Base-by-base conservation (phyloP, 805 yeast genomes). In the Saccharomycopsis sp. region DNA sequence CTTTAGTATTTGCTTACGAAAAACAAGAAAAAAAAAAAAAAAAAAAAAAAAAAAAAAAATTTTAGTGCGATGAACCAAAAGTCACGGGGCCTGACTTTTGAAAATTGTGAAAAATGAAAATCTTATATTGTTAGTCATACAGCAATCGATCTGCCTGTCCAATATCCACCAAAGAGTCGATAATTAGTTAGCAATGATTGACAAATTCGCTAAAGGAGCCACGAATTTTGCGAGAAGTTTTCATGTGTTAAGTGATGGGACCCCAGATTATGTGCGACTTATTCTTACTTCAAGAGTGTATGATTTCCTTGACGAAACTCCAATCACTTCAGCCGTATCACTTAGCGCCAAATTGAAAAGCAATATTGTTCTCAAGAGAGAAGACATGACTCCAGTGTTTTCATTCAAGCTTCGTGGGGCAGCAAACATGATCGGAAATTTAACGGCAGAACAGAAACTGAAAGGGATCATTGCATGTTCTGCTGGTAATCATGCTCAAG, bases 401-500 rank as follows among this genome's bases (percentile, higher is more conserved):
- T 83, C 95, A 37, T 93, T 93, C 75, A 93, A 93, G 65, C 71
- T 93, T 49, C 81, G 99, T 61, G 99, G 99, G 48, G 99, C 98
- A 14, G 87, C 89, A 65, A 93, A 93, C 62, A 88, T 87, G 95
- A 84, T 93, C 56, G 94, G 97, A 28, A 85, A 90, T 56, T 65
- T 93, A 40, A 58, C 70, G 13, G 59, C 66, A 17, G 76, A 73
- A 38, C 68, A 80, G 54, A 73, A 81, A 52, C 56, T 86, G 61
- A 70, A 74, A 40, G 99, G 99, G 55, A 97, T 93, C 44, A 84
- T 94, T 59, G 97, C 97, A 0, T 93, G 97, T 58, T 87, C 97
- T 24, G 99, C 99, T 3, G 99, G 99, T 28, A 93, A 93, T 63
- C 99, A 93, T 57, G 99, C 99, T 1, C 99, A 93, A 61, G 99